phyloP scores from a whole-genome alignment of 2,329 filamentous ascomycete species.

The Fusarium udum region DNA sequence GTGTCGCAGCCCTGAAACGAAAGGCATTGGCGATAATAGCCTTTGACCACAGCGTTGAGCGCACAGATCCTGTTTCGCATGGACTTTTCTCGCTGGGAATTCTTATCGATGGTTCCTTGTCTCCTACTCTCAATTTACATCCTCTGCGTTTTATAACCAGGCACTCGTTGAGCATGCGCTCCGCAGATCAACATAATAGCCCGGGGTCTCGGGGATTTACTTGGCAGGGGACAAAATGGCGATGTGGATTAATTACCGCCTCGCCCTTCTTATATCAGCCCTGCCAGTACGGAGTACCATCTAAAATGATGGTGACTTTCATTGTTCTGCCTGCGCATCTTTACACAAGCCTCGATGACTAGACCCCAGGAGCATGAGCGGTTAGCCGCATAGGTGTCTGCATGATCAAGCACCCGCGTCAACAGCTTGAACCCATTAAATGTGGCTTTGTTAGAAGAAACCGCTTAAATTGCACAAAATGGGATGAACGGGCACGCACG shows the following conservation, averaged over 20 bases:
- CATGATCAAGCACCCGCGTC: background rate
- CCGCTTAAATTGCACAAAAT: background rate
- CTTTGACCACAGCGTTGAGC: constrained; percentile 23
- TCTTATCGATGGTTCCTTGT: background rate
- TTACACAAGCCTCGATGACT: background rate
- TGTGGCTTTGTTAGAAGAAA: background rate
- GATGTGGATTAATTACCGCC: constrained; percentile 31
- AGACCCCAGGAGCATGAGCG: background rate
- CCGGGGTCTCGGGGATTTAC: background rate
- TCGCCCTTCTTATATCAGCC: constrained; percentile 14
- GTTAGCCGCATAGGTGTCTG: background rate
- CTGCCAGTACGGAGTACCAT: constrained; percentile 10
- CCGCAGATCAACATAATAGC: constrained; percentile 3
- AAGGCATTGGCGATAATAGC: constrained; percentile 21
- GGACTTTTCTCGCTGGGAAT: background rate
- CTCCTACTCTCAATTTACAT: background rate
- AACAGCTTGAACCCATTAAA: background rate
- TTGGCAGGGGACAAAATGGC: background rate
- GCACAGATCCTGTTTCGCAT: background rate
- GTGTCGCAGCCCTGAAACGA: constrained; percentile 38
- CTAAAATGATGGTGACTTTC: constrained; percentile 30
- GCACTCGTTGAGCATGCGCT: background rate
- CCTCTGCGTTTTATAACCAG: background rate
- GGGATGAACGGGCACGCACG: constrained; percentile 27
- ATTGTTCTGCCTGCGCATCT: constrained; percentile 2